These are phyloP conservation scores for Aurifilum marmelostoma DNA, from an alignment of 2,329 filamentous ascomycete genomes.

Conservation along the genomic window DNA sequence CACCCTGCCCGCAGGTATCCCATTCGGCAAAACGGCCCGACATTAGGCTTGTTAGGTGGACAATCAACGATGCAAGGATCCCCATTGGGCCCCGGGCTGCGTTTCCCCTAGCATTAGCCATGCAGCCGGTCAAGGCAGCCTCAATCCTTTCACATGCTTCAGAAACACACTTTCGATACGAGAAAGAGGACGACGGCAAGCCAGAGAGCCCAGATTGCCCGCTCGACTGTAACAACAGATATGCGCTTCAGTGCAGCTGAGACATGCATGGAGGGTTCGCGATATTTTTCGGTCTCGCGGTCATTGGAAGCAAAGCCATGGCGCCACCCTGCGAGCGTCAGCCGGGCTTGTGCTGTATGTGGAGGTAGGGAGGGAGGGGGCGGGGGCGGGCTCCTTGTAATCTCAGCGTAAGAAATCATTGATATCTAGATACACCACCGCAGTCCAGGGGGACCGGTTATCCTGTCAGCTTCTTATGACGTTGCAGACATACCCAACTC, in stretches of 20 bases:
- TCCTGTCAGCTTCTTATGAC: background rate
- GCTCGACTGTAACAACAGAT: background rate
- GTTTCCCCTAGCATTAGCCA: slow-evolving; percentile 6
- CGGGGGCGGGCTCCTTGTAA: background rate
- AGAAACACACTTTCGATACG: background rate
- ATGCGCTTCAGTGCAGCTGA: background rate
- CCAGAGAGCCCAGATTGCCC: background rate
- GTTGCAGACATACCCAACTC: background rate
- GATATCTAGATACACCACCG: background rate
- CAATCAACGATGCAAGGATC: background rate
- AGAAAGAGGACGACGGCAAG: background rate
- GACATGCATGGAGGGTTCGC: background rate
- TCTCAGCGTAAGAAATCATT: background rate
- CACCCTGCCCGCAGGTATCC: background rate
- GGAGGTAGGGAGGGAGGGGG: background rate
- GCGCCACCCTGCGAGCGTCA: background rate
- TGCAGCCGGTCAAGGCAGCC: slow-evolving; percentile 6
- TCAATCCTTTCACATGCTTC: slow-evolving; percentile 2
- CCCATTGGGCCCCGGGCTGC: background rate
- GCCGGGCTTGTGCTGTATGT: background rate
- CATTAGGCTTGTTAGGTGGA: background rate
- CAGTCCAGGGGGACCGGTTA: background rate
- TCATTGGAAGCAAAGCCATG: background rate
- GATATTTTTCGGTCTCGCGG: background rate
- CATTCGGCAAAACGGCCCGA: slow-evolving; percentile 1